These are phyloP conservation scores for Globisporangium cederbergense DNA, from an alignment of 352 stramenopile genomes.

Conservation along the genomic window DNA sequence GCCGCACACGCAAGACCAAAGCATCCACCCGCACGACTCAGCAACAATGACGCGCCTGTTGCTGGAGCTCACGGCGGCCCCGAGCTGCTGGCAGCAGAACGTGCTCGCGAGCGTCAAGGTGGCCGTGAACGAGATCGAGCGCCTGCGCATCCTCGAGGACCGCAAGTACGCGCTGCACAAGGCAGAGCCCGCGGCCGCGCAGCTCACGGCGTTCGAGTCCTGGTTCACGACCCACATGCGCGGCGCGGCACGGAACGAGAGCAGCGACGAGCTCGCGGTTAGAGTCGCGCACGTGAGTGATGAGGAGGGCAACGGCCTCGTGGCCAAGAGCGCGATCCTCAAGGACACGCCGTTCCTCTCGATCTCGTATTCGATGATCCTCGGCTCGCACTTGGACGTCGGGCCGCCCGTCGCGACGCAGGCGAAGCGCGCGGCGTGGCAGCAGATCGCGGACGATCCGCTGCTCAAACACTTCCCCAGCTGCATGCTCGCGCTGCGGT, in stretches of 20 bases:
- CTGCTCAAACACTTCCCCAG: constrained; percentile 39
- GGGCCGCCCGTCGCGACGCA: constrained; percentile 10
- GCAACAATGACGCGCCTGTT: constrained; percentile 17
- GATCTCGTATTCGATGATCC: constrained; percentile 31
- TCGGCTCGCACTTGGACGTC: constrained; percentile 24
- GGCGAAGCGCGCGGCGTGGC: constrained; percentile 19
- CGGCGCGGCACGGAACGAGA: background rate
- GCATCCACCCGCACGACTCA: background rate
- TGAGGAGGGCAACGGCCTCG: constrained; percentile 26
- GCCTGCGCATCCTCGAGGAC: constrained; percentile 19
- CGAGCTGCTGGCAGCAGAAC: constrained; percentile 30
- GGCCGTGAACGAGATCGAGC: constrained; percentile 29
- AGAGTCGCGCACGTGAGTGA: constrained; percentile 22
- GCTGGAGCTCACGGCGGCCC: constrained; percentile 28
- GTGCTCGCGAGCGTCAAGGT: constrained; percentile 23
- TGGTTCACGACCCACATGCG: constrained; percentile 25
- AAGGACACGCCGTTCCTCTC: constrained; percentile 31
- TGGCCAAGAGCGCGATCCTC: constrained; percentile 22
- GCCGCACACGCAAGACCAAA: background rate
- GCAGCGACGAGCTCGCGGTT: constrained; percentile 13
- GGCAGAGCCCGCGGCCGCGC: constrained; percentile 11
- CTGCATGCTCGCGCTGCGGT: constrained; percentile 35
- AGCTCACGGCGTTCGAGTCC: constrained; percentile 24
- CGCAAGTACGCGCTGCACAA: constrained; percentile 23
- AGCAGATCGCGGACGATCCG: constrained; percentile 28